Conservation (phyloP, 306 rosid genomes). For the Ammopiptanthus mongolicus region DNA sequence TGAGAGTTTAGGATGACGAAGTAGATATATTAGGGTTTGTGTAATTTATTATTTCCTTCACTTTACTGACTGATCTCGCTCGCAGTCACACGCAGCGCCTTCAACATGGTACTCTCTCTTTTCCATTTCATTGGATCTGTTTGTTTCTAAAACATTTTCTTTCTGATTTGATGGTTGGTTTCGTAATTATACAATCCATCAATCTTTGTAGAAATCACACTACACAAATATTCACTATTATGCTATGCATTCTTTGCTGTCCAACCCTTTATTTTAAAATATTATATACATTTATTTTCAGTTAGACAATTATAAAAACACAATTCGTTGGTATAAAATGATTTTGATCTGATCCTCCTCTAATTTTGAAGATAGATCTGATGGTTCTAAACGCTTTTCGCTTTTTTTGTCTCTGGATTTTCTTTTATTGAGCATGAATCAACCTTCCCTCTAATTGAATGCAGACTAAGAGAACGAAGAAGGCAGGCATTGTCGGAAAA, state of each 20-base stretch:
- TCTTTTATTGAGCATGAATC: not conserved
- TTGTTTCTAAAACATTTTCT: not conserved
- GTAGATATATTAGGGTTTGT: constrained; percentile 13
- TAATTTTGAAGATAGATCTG: not conserved
- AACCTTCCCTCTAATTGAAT: not conserved
- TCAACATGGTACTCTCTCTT: constrained; percentile 27
- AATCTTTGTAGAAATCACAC: too few relatives aligned
- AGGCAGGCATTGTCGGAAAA: constrained; percentile 76
- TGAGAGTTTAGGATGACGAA: too few relatives aligned
- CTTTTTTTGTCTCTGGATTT: not conserved
- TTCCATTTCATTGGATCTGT: not conserved
- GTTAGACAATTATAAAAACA: not conserved
- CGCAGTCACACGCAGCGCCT: not conserved
- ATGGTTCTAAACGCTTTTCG: not conserved
- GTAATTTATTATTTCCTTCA: too few relatives aligned
- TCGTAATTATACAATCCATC: not conserved
- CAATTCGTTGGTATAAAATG: not conserved
- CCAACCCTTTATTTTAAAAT: too few relatives aligned
- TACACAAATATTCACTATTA: too few relatives aligned
- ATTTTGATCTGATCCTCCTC: not conserved
- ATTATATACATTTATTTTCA: too few relatives aligned
- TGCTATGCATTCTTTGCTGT: too few relatives aligned
- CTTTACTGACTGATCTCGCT: too few relatives aligned
- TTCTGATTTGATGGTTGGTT: not conserved
- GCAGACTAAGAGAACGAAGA: constrained; percentile 86